Conservation (phyloP, 257 asterid genomes). For the Galeopsis tetrahit region DNA sequence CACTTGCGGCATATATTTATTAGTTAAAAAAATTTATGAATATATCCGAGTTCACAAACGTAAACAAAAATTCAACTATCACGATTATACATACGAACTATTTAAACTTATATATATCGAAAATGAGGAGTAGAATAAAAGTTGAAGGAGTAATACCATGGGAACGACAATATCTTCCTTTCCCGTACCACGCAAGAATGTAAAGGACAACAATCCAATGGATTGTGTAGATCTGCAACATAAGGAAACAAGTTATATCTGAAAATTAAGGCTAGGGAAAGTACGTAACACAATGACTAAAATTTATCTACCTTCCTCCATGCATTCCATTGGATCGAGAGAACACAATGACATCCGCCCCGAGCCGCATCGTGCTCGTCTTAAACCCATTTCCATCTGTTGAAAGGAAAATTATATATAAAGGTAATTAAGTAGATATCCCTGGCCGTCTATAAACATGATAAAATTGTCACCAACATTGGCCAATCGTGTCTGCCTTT, state of each 20-base stretch:
- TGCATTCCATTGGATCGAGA: conserved; percentile 62
- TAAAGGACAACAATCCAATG: conserved; percentile 76
- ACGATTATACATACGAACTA: no score
- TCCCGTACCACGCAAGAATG: conserved; percentile 67
- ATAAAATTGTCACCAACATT: conserved; percentile 53
- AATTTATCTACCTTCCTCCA: conserved; percentile 46
- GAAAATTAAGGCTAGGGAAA: no score
- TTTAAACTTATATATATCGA: no score
- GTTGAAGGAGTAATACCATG: conserved; percentile 31
- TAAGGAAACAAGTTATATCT: conserved; percentile 10
- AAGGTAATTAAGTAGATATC: no score
- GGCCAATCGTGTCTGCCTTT: conserved; percentile 73
- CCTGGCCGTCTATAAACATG: not conserved
- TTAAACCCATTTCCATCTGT: conserved; percentile 93
- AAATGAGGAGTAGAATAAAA: no score
- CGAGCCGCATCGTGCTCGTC: conserved; percentile 90
- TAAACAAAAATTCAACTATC: no score
- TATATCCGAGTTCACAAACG: no score
- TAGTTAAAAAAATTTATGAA: no score
- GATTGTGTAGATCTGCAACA: conserved; percentile 64
- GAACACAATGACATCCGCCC: conserved; percentile 90
- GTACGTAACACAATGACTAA: no score
- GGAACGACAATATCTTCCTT: conserved; percentile 27
- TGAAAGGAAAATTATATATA: not conserved
- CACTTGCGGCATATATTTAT: no score